phyloP scores from a whole-genome alignment of 805 yeast species.

The Wickerhamiella qilinensis region DNA sequence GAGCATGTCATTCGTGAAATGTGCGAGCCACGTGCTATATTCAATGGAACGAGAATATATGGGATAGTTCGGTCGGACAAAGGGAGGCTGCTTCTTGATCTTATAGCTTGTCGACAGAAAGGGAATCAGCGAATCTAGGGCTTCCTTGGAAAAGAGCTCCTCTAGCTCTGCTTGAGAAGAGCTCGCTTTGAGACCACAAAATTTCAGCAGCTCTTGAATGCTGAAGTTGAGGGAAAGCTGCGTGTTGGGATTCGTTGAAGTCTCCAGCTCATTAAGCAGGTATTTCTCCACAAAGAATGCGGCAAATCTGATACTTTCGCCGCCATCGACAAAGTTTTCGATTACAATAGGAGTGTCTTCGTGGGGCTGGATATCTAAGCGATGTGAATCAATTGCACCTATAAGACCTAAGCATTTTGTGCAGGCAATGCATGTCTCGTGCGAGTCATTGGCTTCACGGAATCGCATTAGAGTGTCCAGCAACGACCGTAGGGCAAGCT shows the following conservation, averaged over 20 bases:
- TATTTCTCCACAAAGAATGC: slow-evolving; percentile 46
- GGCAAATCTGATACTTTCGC: slow-evolving; percentile 51
- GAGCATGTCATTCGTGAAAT: slow-evolving; percentile 51
- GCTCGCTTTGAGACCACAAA: slow-evolving; percentile 22
- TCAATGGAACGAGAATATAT: slow-evolving; percentile 29
- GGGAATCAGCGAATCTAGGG: slow-evolving; percentile 56
- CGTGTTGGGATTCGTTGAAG: slow-evolving; percentile 70
- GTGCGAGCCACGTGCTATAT: slow-evolving; percentile 55
- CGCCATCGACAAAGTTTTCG: slow-evolving; percentile 43
- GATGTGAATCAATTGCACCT: slow-evolving; percentile 59
- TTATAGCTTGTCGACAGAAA: slow-evolving; percentile 54
- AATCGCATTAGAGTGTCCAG: slow-evolving; percentile 17
- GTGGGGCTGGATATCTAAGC: slow-evolving; percentile 30
- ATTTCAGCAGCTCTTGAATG: slow-evolving; percentile 69
- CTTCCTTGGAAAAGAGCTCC: slow-evolving; percentile 45
- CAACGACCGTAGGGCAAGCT: slow-evolving; percentile 14
- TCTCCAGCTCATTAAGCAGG: slow-evolving; percentile 76
- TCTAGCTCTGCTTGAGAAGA: slow-evolving; percentile 29
- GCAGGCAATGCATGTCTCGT: no score
- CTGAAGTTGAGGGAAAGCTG: slow-evolving; percentile 76
- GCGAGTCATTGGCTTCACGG: slow-evolving; percentile 9
- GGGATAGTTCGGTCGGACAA: slow-evolving; percentile 43
- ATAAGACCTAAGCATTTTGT: slow-evolving; percentile 57
- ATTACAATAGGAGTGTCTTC: slow-evolving; percentile 34
- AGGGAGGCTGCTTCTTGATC: slow-evolving; percentile 33